Percentiles rank a stretch among this genome's conserved stretches.
Conservation (phyloP, 306 rosid genomes). For the Begonia loranthoides region DNA sequence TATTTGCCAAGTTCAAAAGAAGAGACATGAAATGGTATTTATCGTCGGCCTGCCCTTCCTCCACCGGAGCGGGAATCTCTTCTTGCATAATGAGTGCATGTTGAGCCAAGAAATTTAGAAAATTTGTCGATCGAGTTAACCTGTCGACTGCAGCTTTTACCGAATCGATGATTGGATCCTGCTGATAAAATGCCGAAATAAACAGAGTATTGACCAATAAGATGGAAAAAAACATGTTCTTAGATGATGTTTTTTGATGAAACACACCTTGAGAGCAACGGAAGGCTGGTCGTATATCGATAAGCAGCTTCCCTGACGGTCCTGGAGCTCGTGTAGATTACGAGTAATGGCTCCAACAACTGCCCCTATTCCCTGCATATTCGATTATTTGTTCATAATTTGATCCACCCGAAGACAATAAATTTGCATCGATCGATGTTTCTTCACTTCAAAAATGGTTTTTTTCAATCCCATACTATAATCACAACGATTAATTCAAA, state of each 20-base stretch:
- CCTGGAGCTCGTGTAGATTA: constrained; percentile 88
- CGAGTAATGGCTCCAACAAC: constrained; percentile 92
- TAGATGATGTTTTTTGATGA: neutral
- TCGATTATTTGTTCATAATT: constrained; percentile 15
- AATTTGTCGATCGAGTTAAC: constrained; percentile 68
- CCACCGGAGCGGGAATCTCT: constrained; percentile 53
- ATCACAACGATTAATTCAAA: too few species aligned
- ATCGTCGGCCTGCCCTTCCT: constrained; percentile 43
- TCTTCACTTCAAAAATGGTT: too few species aligned
- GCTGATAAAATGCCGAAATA: constrained; percentile 19
- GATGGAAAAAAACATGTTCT: neutral
- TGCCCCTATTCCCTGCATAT: constrained; percentile 67
- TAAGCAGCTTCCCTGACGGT: constrained; percentile 79
- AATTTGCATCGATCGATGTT: neutral
- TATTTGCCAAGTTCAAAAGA: constrained; percentile 69
- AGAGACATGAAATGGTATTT: constrained; percentile 75
- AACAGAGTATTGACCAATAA: neutral
- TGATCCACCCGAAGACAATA: constrained; percentile 8
- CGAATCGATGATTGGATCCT: constrained; percentile 72
- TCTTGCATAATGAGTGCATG: constrained; percentile 92
- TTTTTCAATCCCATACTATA: too few species aligned
- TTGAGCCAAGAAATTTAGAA: constrained; percentile 72
- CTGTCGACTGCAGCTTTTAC: constrained; percentile 78
- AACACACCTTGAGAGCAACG: constrained; percentile 67
- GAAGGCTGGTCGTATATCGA: constrained; percentile 75